Base-by-base conservation (phyloP, 768 basidiomycete species). In the Pisolithus tinctorius region DNA sequence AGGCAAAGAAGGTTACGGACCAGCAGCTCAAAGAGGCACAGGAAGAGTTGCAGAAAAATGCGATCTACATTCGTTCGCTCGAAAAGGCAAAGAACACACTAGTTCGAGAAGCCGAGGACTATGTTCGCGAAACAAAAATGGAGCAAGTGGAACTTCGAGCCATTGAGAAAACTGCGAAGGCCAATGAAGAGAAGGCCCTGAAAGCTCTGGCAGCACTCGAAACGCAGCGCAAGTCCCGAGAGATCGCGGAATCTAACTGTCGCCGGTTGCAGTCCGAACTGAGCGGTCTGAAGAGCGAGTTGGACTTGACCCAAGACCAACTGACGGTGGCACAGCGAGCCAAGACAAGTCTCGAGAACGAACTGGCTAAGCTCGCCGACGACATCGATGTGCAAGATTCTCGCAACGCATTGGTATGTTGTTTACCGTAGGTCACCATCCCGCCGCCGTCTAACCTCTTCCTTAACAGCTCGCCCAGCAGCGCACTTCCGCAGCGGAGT, bases 1-100 rank as follows among this genome's bases (percentile, higher is more conserved):
- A 94, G 64, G 95, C 95, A 14, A 98, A 97, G 68, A 84, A 84
- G 34, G 84, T 95, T 51, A 94, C 95, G 1, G 95, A 98, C 64
- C 82, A 87, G 37, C 91, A 96, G 62, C 81, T 97, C 14, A 80
- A 75, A 17, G 88, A 90, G 2, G 87, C 93, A 0, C 84, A 88
- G 50, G 67, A 75, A 17, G 92, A 95, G 64, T 68, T 95, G 30
- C 77, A 84, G 65, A 82, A 83, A 53, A 84, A 88, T 40, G 77
- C 74, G 5, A 74, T 76, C 1, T 84, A 92, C 58, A 88, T 94
- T 56, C 84, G 86, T 39, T 90, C 89, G n/a, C 73, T 95, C 26
- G 88, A 94, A 68, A 86, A 90, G 63, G 82, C 86, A 4, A 89
- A 87, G 65, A 68, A 73, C 27, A 78, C 88, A 2, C 71, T 93